Evolutionary conservation across 495 filamentous ascomycete species (phyloP), one percentile per base, ranked within the genome.

Genomic region (Penicillium tannophilum): DNA sequence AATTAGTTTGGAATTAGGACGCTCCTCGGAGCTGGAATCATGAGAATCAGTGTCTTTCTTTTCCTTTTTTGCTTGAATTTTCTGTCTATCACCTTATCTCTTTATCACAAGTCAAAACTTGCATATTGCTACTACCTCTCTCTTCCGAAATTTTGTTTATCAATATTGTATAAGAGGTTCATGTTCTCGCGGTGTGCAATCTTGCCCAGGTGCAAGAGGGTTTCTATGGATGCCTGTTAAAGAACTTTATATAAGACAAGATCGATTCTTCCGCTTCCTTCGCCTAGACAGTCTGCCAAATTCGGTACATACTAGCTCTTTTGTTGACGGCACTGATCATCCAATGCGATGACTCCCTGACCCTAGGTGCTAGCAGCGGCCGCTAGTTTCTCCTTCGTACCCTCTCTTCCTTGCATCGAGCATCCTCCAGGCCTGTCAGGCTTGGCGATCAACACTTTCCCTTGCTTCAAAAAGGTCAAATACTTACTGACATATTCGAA

Each of bases 1-100:
- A 31, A 52, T 30, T 26, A 28, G 35, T 16, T 47, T 53, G 30
- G 46, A 52, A 54, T 50, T 30, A 16, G 33, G 52, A 47, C 41
- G 56, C 39, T 63, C 44, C 33, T 57, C 54, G n/a, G 43, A 56
- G 45, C 49, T 55, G 42, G 45, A 52, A 55, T 55, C 33, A 23
- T 12, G 56, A 23, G 44, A 20, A 39, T 44, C 17, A 19, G 36
- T 47, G n/a, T 26, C 20, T 52, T 48, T 36, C 31, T 44, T 28
- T 58, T 53, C 28, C 5, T 19, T 36, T 23, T 46, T 30, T 8
- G 23, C 43, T 50, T 31, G 19, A 1, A 43, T 31, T 19, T 12
- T 11, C 12, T 33, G 7, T 35, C 12, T 50, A 14, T 26, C 12
- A 24, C 0, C n/a, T n/a, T 19, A 24, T 11, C 12, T 33, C n/a